Conservation (phyloP, 371 early-diverging fungal species). For the Mortierella sp. region DNA sequence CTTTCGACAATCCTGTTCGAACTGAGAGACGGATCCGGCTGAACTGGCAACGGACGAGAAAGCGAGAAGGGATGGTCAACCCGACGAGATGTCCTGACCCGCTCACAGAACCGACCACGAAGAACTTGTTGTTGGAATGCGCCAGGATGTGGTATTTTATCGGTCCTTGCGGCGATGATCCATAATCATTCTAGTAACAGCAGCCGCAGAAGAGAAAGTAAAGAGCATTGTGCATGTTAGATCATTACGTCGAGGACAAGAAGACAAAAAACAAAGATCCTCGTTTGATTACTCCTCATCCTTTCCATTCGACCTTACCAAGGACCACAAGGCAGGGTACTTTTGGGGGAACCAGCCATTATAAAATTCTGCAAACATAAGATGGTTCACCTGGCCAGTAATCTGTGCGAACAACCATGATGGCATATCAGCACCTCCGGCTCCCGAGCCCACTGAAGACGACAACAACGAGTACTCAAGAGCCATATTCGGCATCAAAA, state of each 20-base stretch:
- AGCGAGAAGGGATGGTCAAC: background rate
- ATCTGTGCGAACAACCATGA: background rate
- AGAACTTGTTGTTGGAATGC: background rate
- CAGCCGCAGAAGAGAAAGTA: background rate
- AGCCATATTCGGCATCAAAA: too few relatives aligned
- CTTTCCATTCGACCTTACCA: background rate
- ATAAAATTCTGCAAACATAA: too few relatives aligned
- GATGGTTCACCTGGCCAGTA: background rate
- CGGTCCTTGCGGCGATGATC: background rate
- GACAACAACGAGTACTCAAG: too few relatives aligned
- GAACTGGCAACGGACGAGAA: background rate
- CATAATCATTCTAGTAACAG: background rate
- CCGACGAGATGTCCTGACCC: background rate
- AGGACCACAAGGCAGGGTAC: background rate
- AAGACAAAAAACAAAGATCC: too few relatives aligned
- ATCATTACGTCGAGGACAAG: too few relatives aligned
- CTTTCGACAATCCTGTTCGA: background rate
- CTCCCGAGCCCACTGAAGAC: background rate
- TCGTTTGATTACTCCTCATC: too few relatives aligned
- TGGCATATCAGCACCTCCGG: background rate
- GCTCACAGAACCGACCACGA: background rate
- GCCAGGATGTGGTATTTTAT: background rate
- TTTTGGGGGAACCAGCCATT: background rate
- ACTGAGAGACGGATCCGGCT: background rate
- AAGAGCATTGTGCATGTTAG: too few relatives aligned